phyloP scores from a whole-genome alignment of 2,329 filamentous ascomycete species.

The Xylaria sp. region DNA sequence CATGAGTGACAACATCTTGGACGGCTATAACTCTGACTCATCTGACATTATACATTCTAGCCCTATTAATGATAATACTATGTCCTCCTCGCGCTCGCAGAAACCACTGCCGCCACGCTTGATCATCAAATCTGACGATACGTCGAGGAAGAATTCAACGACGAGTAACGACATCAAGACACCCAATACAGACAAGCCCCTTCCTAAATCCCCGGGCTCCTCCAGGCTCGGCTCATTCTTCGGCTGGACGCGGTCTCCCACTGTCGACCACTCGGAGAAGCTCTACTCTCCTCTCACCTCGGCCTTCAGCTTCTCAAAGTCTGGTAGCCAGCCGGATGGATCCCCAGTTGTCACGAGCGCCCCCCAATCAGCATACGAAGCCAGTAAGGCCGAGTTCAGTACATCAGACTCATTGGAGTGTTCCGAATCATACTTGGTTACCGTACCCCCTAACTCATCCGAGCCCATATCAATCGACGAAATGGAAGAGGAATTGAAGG shows the following conservation, averaged over 20 bases:
- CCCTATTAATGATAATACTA: conserved; percentile 34
- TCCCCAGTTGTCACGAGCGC: conserved; percentile 36
- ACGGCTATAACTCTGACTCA: conserved; percentile 33
- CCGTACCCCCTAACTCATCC: conserved; percentile 39
- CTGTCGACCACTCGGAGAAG: conserved; percentile 48
- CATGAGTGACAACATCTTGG: conserved; percentile 32
- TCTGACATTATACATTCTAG: conserved; percentile 37
- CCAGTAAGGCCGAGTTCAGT: conserved; percentile 38
- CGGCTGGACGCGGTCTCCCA: conserved; percentile 47
- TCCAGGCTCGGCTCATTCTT: conserved; percentile 49
- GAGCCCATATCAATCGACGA: conserved; percentile 64
- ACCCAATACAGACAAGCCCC: conserved; percentile 48
- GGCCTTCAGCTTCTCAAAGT: conserved; percentile 41
- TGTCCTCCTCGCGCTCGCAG: conserved; percentile 44
- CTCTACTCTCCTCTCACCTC: conserved; percentile 45
- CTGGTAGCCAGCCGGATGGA: conserved; percentile 38
- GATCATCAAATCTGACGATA: conserved; percentile 42
- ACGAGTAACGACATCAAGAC: conserved; percentile 29
- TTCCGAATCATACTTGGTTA: conserved; percentile 48
- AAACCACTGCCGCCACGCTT: conserved; percentile 51
- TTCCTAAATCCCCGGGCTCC: conserved; percentile 50
- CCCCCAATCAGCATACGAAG: conserved; percentile 35
- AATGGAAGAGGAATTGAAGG: conserved; percentile 88
- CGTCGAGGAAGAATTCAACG: conserved; percentile 24
- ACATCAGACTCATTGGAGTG: conserved; percentile 43